Conservation (phyloP, 129 eudicot genomes). For the Artemisia argyi region DNA sequence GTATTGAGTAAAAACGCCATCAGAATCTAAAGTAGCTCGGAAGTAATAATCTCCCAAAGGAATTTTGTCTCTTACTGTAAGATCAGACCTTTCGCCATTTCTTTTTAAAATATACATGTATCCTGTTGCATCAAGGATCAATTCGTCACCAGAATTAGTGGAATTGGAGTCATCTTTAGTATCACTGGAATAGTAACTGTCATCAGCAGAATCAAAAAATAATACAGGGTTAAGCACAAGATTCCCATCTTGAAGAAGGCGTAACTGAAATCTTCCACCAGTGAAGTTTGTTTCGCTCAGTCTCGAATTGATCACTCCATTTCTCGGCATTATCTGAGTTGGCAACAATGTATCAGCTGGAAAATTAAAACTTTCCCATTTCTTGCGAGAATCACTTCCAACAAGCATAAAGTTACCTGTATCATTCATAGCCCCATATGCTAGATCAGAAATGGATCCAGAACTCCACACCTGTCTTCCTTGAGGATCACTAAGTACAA, state of each 20-base stretch:
- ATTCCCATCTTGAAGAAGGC: neutral
- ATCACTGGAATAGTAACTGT: conserved; percentile 9
- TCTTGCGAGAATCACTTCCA: neutral
- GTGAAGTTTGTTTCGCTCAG: conserved; percentile 1
- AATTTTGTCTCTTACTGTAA: neutral
- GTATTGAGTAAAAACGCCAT: conserved; percentile 48
- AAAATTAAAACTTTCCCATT: conserved; percentile 48
- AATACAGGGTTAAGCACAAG: neutral
- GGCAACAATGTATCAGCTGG: conserved; percentile 47
- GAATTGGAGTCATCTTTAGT: conserved; percentile 13
- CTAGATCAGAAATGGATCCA: neutral
- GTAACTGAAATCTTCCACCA: neutral
- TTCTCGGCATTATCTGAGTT: neutral
- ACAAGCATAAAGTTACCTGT: neutral
- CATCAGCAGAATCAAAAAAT: neutral
- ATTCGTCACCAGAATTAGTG: conserved; percentile 9
- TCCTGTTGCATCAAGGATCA: conserved; percentile 36
- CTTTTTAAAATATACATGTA: neutral
- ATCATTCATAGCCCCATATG: conserved; percentile 28
- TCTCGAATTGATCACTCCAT: neutral
- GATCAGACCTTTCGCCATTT: neutral
- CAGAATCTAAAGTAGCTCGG: conserved; percentile 34
- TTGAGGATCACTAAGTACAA: conserved; percentile 33
- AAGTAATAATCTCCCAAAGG: conserved; percentile 22
- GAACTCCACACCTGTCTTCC: conserved; percentile 37